Evolutionary conservation across 306 rosid genomes (phyloP).

Genomic region (Arachis hypogaea): DNA sequence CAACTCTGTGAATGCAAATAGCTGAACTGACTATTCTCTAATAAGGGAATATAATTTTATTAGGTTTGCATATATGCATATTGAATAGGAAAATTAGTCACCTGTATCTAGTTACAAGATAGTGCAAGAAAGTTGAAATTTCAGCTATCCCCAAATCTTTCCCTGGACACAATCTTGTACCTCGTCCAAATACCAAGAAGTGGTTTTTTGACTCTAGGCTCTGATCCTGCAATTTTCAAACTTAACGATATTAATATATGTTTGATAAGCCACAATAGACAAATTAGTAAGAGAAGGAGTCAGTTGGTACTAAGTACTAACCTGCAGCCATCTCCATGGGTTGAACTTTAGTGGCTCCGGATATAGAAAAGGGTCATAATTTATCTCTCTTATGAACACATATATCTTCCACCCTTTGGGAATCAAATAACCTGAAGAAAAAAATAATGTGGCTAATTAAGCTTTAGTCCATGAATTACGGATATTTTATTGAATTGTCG

Average conservation of each 20-base stretch:
- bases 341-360: slow-evolving; percentile 83
- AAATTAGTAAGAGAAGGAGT: too few species aligned
- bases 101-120: slow-evolving; percentile 96
- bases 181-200: slow-evolving; percentile 88
- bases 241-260: slow-evolving; percentile 21
- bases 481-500: slow-evolving; percentile 9
- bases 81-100: slow-evolving; percentile 22
- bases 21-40: too few species aligned
- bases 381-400: slow-evolving; percentile 89
- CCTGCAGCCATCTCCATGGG: slow-evolving; percentile 98
- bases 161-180: slow-evolving; percentile 91
- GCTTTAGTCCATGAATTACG: slow-evolving; percentile 6
- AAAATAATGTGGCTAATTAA: neutral
- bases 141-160: slow-evolving; percentile 91
- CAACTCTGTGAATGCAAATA: too few species aligned
- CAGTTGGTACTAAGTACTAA: slow-evolving; percentile 35
- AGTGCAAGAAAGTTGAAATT: slow-evolving; percentile 85
- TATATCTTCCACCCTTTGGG: slow-evolving; percentile 97
- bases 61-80: too few species aligned
- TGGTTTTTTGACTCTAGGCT: slow-evolving; percentile 60
- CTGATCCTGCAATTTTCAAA: slow-evolving; percentile 60
- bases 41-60: too few species aligned
- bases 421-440: slow-evolving; percentile 72
- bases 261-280: too few species aligned
- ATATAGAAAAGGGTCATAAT: slow-evolving; percentile 74